Evolutionary conservation across 257 asterid species (phyloP), one percentile per base, ranked within the genome.

Genomic region (Echium plantagineum): DNA sequence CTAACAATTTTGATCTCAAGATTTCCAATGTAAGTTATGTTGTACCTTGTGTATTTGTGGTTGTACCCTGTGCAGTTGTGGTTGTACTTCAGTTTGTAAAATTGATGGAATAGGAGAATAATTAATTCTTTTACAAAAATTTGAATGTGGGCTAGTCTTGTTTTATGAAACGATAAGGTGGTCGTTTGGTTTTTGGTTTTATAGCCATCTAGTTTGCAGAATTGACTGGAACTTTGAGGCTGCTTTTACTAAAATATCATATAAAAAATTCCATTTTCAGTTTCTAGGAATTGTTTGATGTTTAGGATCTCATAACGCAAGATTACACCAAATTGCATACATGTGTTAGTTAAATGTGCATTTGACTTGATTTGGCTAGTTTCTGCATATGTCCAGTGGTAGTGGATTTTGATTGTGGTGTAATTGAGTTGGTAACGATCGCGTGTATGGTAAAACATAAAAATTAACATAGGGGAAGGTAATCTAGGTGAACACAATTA

Each of bases 1-100:
- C 77, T 7, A 71, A 74, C 46, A 63, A 64, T 58, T 61, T 70
- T 63, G 77, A 68, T 53, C 66, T 66, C 28, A 59, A 70, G 56
- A 58, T 62, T 60, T 73, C 76, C 17, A 17, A 63, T 52, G 81
- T 76, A 67, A 69, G 81, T 76, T 18, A 8, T 63, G 20, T 31
- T 21, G 1, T 8, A 22, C 12, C 22, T 1, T 21, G 1, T 5
- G 60, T 4, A 38, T 12, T 38, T 12, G 55, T 16, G n/a, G 0
- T 5, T 21, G 32, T 54, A 10, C 5, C 13, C 51, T 24, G n/a
- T 32, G 35, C 10, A 57, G 18, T 64, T 55, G 26, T 21, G 24
- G 1, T 21, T 42, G 31, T 9, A 15, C 35, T 10, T 47, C 0
- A 2, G 31, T 9, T 15, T 15, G 52, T 64, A 28, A 55, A 18